Conservation (phyloP, 1,139 yeast genomes). For the Scheffersomyces segobiensis region DNA sequence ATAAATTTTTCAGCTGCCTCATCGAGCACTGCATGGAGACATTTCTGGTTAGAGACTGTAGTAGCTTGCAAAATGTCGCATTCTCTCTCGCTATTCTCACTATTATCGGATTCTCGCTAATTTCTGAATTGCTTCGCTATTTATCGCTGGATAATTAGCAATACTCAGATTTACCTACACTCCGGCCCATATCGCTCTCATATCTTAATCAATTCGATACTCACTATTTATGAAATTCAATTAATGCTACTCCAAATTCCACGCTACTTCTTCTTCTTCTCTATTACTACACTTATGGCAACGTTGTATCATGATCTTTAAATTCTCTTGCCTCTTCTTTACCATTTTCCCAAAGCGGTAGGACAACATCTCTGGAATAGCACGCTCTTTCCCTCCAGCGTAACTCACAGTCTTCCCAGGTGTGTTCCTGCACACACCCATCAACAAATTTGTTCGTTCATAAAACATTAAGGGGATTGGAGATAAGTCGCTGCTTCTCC, state of each 20-base stretch:
- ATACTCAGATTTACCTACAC: neutral
- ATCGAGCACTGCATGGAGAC: constrained; percentile 7
- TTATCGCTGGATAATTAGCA: neutral
- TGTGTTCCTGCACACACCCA: constrained; percentile 2
- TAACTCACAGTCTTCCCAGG: neutral
- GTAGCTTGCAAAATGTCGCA: neutral
- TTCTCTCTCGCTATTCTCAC: neutral
- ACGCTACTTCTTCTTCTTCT: neutral
- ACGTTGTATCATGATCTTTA: too few relatives aligned
- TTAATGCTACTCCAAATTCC: neutral
- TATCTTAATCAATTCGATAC: neutral
- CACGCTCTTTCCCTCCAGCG: neutral
- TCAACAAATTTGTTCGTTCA: constrained; percentile 9
- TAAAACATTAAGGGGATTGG: constrained; percentile 4
- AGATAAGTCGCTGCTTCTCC: neutral
- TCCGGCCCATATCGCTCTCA: neutral
- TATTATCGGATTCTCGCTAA: neutral
- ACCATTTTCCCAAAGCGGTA: neutral
- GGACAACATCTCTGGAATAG: neutral
- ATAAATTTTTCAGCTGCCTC: constrained; percentile 5
- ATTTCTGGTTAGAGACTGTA: neutral
- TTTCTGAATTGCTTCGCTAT: neutral
- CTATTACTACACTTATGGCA: too few relatives aligned
- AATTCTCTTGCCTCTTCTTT: neutral
- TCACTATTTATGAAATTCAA: neutral